Conservation (phyloP, 768 basidiomycete genomes). For the Coprinopsis strossmayeri region DNA sequence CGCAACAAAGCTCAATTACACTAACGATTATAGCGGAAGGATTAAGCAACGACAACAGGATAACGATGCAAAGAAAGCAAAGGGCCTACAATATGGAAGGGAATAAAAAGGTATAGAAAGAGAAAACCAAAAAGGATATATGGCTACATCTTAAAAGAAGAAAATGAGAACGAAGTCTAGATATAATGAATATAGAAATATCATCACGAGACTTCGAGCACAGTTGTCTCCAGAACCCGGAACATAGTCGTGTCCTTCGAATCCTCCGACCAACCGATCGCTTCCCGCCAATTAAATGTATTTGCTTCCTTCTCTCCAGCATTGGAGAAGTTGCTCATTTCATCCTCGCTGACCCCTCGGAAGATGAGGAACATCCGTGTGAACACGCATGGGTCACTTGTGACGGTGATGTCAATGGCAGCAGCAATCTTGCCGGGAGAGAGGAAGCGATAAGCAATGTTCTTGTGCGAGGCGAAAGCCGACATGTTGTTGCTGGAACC, state of each 20-base stretch:
- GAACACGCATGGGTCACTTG: slow-evolving; percentile 72
- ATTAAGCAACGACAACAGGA: neutral
- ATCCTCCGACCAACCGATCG: slow-evolving; percentile 76
- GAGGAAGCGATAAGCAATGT: slow-evolving; percentile 88
- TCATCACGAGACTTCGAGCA: slow-evolving; percentile 58
- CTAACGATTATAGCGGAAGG: too few species aligned
- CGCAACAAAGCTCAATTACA: too few species aligned
- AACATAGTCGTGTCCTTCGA: slow-evolving; percentile 70
- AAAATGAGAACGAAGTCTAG: neutral
- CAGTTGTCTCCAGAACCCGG: slow-evolving; percentile 72
- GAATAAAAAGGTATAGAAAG: neutral
- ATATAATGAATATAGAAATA: neutral
- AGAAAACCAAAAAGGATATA: neutral
- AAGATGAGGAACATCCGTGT: slow-evolving; percentile 84
- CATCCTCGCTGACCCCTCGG: slow-evolving; percentile 77
- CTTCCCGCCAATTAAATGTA: slow-evolving; percentile 71
- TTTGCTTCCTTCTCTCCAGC: slow-evolving; percentile 87
- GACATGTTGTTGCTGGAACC: slow-evolving; percentile 63
- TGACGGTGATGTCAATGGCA: slow-evolving; percentile 85
- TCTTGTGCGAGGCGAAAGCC: slow-evolving; percentile 69
- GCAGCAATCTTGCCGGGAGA: slow-evolving; percentile 72
- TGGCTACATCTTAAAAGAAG: neutral
- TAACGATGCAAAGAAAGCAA: neutral
- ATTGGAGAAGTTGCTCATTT: slow-evolving; percentile 64
- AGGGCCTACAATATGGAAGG: neutral